Percentiles rank a stretch among this genome's conserved stretches.
These are phyloP conservation scores for Sparassis latifolia DNA, from an alignment of 1,284 basidiomycete species.

Conservation along the genomic window DNA sequence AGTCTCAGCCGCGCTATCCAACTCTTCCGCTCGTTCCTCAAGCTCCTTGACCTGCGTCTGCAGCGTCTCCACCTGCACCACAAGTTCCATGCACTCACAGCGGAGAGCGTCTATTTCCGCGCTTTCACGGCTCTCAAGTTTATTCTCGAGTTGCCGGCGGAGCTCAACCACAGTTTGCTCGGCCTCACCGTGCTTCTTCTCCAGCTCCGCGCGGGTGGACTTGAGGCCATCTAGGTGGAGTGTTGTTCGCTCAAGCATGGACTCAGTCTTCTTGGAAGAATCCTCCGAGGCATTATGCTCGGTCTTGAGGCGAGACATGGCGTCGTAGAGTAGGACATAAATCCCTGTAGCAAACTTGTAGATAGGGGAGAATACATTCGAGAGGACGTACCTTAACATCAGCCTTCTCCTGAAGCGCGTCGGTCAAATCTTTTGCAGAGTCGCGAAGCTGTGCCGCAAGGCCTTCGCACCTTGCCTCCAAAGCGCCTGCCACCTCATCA, in stretches of 20 bases:
- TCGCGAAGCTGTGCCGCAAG: slow-evolving; percentile 30
- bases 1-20: slow-evolving; percentile 24
- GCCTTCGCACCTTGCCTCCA: slow-evolving; percentile 25
- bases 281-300: slow-evolving; percentile 40
- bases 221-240: slow-evolving; percentile 53
- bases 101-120: slow-evolving; percentile 49
- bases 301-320: slow-evolving; percentile 22
- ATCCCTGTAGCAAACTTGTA: background rate
- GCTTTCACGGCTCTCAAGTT: slow-evolving; percentile 55
- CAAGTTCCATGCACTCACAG: slow-evolving; percentile 49
- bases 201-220: slow-evolving; percentile 45
- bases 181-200: slow-evolving; percentile 48
- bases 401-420: slow-evolving; percentile 33
- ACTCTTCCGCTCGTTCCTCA: slow-evolving; percentile 17
- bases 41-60: slow-evolving; percentile 33
- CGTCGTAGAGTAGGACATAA: slow-evolving; percentile 17
- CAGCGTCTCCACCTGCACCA: slow-evolving; percentile 45
- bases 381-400: slow-evolving; percentile 21
- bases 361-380: background rate
- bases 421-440: slow-evolving; percentile 35
- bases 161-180: slow-evolving; percentile 49
- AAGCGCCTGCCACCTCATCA: slow-evolving; percentile 28
- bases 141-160: slow-evolving; percentile 55
- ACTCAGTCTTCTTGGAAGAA: slow-evolving; percentile 36
- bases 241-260: slow-evolving; percentile 48